Conservation (phyloP, 305 asterid species). For the Petunia hybrid region DNA sequence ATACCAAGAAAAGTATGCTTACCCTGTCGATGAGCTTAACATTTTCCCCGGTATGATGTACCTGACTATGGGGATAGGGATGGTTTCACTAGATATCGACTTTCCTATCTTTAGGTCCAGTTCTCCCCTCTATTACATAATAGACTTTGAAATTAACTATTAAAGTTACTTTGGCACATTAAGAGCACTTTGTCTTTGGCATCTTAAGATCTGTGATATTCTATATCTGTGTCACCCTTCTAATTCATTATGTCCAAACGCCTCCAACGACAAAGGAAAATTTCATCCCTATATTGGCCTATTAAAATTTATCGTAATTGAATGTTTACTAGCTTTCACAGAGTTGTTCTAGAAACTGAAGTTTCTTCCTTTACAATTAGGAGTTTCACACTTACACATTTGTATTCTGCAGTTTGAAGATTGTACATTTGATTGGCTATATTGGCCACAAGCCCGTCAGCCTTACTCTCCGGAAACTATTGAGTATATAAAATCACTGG, state of each 20-base stretch:
- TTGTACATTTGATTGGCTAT: conserved; percentile 83
- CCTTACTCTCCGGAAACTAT: conserved; percentile 61
- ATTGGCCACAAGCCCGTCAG: conserved; percentile 77
- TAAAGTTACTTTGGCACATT: background rate
- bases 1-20: background rate
- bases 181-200: background rate
- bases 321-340: background rate
- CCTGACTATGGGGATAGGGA: background rate
- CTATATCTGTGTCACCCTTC: background rate
- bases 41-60: background rate
- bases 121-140: background rate
- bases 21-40: background rate
- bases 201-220: background rate
- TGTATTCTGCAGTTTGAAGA: conserved; percentile 63
- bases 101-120: conserved; percentile 14
- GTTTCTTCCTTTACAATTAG: background rate
- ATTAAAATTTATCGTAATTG: background rate
- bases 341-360: background rate
- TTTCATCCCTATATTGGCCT: background rate
- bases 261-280: background rate
- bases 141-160: background rate
- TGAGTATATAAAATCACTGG: conserved; percentile 61
- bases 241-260: conserved; percentile 16
- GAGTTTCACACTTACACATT: background rate
- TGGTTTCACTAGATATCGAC: background rate